A percentile compares a stretch with the other conserved stretches of the same genome.
phyloP scores from a whole-genome alignment of 371 early-diverging fungal species.

The Phascolomyces articulosus region DNA sequence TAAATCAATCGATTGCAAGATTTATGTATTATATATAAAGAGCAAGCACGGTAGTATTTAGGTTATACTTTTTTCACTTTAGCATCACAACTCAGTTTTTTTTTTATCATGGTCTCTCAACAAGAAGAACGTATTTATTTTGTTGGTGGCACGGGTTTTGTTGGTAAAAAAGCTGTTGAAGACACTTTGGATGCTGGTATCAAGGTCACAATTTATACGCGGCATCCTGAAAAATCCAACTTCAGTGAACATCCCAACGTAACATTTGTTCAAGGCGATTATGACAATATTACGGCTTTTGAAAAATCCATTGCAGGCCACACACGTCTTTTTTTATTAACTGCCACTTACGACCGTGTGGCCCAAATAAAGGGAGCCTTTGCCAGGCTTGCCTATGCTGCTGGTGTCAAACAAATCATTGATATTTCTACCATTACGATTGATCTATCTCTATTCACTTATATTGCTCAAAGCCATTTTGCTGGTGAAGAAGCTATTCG shows the following conservation, averaged over 20 bases:
- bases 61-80: no score
- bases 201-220: slow-evolving; percentile 18
- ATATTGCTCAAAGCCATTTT: slow-evolving; percentile 25
- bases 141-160: slow-evolving; percentile 33
- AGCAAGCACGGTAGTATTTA: no score
- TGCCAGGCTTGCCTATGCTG: slow-evolving; percentile 24
- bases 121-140: slow-evolving; percentile 23
- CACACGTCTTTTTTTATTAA: slow-evolving; percentile 15
- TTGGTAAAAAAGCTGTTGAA: slow-evolving; percentile 22
- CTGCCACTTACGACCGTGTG: slow-evolving; percentile 2
- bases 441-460: slow-evolving; percentile 6
- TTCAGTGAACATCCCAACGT: slow-evolving; percentile 6
- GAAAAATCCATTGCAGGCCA: slow-evolving; percentile 17
- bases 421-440: slow-evolving; percentile 24
- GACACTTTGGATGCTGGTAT: slow-evolving; percentile 13
- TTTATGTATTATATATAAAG: no score
- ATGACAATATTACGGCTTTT: slow-evolving; percentile 12
- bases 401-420: slow-evolving; percentile 37
- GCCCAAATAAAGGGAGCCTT: not conserved
- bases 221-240: slow-evolving; percentile 15
- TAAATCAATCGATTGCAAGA: no score
- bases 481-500: slow-evolving; percentile 26
- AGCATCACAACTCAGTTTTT: no score
- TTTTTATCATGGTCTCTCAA: no score
- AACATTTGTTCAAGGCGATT: slow-evolving; percentile 21